These are phyloP conservation scores for Ballota nigra DNA, from an alignment of 257 asterid genomes.

Conservation along the genomic window DNA sequence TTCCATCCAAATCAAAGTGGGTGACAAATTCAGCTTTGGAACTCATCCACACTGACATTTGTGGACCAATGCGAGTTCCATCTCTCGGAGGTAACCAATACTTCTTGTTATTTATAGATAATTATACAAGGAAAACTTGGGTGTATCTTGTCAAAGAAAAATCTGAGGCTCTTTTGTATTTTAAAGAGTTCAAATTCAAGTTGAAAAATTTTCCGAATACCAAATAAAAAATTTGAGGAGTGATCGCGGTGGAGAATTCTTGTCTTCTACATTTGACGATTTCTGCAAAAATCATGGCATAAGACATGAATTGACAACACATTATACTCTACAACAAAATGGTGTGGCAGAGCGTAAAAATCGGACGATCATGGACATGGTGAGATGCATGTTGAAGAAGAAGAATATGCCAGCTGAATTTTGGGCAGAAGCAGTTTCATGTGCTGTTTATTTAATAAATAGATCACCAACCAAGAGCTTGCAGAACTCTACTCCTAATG, in stretches of 20 bases:
- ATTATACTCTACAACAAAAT: not conserved
- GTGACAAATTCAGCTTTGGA: no score
- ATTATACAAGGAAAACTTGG: no score
- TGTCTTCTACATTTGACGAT: not conserved
- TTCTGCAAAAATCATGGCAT: not conserved
- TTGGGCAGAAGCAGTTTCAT: not conserved
- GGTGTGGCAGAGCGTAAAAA: not conserved
- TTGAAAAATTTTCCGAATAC: not conserved
- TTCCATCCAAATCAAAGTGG: no score
- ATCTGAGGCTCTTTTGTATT: not conserved
- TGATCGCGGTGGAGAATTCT: constrained; percentile 2
- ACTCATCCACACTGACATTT: no score
- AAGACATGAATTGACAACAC: not conserved
- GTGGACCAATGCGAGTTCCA: no score
- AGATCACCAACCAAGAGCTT: constrained; percentile 8
- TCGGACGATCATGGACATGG: not conserved
- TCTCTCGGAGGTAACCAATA: no score
- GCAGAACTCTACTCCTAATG: not conserved
- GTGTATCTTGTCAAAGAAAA: not conserved
- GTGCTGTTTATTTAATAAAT: constrained; percentile 10
- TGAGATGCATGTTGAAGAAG: not conserved
- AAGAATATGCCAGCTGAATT: not conserved
- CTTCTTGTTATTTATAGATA: no score
- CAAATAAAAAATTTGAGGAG: constrained; percentile 8
- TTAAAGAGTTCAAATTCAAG: not conserved